Evolutionary conservation across 495 filamentous ascomycete genomes (phyloP).

Genomic region (Penicillium fimorum): DNA sequence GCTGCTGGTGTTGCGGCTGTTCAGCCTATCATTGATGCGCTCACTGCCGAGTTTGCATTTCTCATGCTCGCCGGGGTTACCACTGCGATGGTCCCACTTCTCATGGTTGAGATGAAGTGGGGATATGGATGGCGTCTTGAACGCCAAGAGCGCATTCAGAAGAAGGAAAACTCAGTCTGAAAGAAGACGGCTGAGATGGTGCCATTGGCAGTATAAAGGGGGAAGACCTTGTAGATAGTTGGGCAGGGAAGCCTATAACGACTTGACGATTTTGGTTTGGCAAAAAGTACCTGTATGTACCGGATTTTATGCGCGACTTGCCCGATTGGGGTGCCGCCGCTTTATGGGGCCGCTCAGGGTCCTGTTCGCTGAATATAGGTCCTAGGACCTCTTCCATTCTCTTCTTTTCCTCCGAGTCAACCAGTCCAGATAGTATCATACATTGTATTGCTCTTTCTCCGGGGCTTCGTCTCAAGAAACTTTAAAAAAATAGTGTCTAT

Average conservation of each 20-base stretch:
- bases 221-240: not conserved
- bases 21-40: slow-evolving; percentile 58
- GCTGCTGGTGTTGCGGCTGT: slow-evolving; percentile 63
- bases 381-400: too few relatives aligned
- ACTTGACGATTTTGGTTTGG: slow-evolving; percentile 21
- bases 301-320: too few relatives aligned
- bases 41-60: slow-evolving; percentile 61
- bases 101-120: slow-evolving; percentile 42
- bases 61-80: slow-evolving; percentile 55
- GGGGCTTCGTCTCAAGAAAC: too few relatives aligned
- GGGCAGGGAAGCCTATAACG: slow-evolving; percentile 11
- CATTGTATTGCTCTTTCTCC: too few relatives aligned
- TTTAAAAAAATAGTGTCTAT: too few relatives aligned
- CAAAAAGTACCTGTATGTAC: too few relatives aligned
- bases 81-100: slow-evolving; percentile 34
- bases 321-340: too few relatives aligned
- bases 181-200: not conserved
- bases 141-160: slow-evolving; percentile 26
- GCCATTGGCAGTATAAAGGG: not conserved
- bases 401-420: too few relatives aligned
- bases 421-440: too few relatives aligned
- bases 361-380: too few relatives aligned
- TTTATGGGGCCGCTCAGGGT: too few relatives aligned
- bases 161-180: slow-evolving; percentile 11
- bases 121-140: slow-evolving; percentile 44